Evolutionary conservation across 371 early-diverging fungal genomes (phyloP).

Genomic region (Mucor irregularis): DNA sequence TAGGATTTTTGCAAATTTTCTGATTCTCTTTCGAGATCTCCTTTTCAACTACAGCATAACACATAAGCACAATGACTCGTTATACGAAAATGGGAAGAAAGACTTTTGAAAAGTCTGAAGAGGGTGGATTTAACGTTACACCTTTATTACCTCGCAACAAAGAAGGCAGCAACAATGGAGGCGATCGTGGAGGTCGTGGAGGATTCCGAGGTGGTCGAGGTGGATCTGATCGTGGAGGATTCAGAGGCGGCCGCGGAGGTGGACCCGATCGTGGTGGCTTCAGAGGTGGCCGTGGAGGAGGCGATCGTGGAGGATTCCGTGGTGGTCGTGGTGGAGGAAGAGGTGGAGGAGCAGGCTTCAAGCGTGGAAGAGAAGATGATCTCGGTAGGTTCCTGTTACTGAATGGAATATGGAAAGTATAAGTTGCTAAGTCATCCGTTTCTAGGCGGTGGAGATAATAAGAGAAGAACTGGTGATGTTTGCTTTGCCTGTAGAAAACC

Average conservation of each 20-base stretch:
- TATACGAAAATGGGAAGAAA: conserved; percentile 65
- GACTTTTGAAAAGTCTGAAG: conserved; percentile 56
- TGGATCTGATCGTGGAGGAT: conserved; percentile 1
- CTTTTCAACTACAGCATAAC: not conserved
- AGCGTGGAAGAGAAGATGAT: conserved; percentile 14
- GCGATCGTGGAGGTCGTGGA: not conserved
- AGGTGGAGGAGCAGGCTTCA: not conserved
- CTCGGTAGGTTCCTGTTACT: not conserved
- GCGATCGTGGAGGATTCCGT: conserved; percentile 4
- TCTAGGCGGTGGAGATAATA: conserved; percentile 3
- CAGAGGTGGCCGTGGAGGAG: not conserved
- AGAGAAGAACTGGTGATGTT: conserved; percentile 37
- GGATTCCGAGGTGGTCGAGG: not conserved
- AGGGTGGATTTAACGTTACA: conserved; percentile 50
- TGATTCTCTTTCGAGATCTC: too few species aligned
- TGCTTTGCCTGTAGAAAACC: conserved; percentile 85
- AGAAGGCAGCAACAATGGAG: not conserved
- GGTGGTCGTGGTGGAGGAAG: not conserved
- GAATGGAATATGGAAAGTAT: not conserved
- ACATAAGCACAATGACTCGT: conserved; percentile 52
- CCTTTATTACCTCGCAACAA: conserved; percentile 52
- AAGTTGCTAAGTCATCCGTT: not conserved
- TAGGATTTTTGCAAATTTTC: too few species aligned
- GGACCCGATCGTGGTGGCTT: not conserved
- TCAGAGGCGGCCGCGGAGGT: conserved; percentile 3